Percentiles rank a stretch among this genome's conserved stretches.
Evolutionary conservation across 495 filamentous ascomycete genomes (phyloP).

Genomic region (Annulohypoxylon stygium): DNA sequence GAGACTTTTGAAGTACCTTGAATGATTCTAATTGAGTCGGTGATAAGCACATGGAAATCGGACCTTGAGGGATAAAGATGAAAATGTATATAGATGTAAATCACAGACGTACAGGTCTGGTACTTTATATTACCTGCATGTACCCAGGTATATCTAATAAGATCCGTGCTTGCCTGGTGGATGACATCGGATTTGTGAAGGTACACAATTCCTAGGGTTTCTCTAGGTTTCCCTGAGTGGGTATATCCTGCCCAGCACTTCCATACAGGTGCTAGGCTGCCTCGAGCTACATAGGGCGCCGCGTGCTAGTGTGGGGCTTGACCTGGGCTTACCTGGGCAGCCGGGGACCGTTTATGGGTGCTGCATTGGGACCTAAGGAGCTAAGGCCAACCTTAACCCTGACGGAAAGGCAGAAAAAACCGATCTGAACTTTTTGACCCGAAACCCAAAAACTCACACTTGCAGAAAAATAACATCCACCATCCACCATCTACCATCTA

Average conservation of each 20-base stretch:
- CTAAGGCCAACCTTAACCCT: conserved; percentile 26
- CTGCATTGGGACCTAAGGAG: conserved; percentile 18
- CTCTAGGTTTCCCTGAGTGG: conserved; percentile 49
- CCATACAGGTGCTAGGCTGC: conserved; percentile 2
- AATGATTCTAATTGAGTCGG: not conserved
- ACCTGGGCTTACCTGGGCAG: not conserved
- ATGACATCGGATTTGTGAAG: not conserved
- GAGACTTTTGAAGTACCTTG: not conserved
- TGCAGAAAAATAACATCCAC: conserved; percentile 29
- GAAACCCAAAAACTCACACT: conserved; percentile 33
- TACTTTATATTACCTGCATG: not conserved
- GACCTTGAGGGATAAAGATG: not conserved
- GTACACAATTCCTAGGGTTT: conserved; percentile 41
- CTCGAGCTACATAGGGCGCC: not conserved
- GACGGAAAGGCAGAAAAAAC: conserved; percentile 15
- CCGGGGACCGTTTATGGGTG: conserved; percentile 5
- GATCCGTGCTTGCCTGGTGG: not conserved
- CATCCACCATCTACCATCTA: too few species aligned
- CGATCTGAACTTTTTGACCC: conserved; percentile 28
- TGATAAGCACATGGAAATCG: not conserved
- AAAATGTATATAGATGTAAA: not conserved
- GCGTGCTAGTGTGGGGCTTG: not conserved
- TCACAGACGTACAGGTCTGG: not conserved
- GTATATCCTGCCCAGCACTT: conserved; percentile 7
- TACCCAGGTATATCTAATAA: conserved; percentile 3